Percentiles rank a stretch among this genome's conserved stretches.
These are phyloP conservation scores for Neurospora sp. DNA, from an alignment of 495 filamentous ascomycete species.

Conservation along the genomic window DNA sequence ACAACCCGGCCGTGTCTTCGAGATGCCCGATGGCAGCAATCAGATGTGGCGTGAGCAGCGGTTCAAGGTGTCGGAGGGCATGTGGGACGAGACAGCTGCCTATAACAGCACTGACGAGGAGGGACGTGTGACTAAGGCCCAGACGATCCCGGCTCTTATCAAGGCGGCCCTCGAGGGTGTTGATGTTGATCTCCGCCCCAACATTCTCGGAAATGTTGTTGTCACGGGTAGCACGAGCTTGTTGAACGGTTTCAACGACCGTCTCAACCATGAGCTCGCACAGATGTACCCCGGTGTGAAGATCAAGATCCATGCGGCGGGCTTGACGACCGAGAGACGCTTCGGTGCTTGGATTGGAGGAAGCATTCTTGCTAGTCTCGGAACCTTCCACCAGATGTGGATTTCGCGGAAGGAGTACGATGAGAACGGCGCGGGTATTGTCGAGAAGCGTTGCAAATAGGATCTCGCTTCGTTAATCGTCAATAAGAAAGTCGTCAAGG, in stretches of 20 bases:
- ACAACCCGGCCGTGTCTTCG: conserved; percentile 72
- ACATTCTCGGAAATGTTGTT: conserved; percentile 79
- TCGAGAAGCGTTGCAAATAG: conserved; percentile 73
- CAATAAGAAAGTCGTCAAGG: not conserved
- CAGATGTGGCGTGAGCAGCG: conserved; percentile 84
- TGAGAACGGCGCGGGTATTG: conserved; percentile 59
- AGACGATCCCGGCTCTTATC: conserved; percentile 71
- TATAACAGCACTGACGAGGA: conserved; percentile 23
- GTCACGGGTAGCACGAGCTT: conserved; percentile 80
- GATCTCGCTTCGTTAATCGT: not conserved
- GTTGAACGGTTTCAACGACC: conserved; percentile 80
- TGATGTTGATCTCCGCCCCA: conserved; percentile 80
- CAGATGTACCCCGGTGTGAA: conserved; percentile 67
- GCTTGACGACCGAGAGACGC: conserved; percentile 73
- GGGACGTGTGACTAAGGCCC: conserved; percentile 44
- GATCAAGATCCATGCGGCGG: conserved; percentile 74
- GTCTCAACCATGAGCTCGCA: conserved; percentile 72
- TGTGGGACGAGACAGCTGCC: conserved; percentile 74
- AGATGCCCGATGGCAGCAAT: conserved; percentile 90
- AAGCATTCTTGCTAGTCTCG: conserved; percentile 89
- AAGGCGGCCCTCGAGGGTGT: conserved; percentile 64
- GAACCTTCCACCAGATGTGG: conserved; percentile 99
- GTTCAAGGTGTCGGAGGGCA: conserved; percentile 70
- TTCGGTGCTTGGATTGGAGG: conserved; percentile 95
- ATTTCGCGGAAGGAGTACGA: conserved; percentile 79